Evolutionary conservation across 139 green algal genomes (phyloP).

Genomic region (Zygnema circumcarinatum): DNA sequence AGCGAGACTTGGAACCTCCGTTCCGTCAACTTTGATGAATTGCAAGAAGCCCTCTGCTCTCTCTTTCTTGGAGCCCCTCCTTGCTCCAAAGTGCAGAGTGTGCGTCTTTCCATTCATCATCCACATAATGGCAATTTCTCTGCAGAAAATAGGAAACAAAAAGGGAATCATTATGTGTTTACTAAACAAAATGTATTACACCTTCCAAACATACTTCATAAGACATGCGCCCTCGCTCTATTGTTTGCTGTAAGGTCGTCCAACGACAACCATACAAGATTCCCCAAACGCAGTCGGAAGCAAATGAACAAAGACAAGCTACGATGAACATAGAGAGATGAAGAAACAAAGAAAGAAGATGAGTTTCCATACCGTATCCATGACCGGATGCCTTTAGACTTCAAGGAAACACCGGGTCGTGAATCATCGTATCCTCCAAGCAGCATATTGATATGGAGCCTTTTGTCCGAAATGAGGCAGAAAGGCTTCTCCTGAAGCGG

Average conservation of each 20-base stretch:
- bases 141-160: neutral
- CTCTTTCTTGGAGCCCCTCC: neutral
- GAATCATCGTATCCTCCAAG: neutral
- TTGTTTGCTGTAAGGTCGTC: neutral
- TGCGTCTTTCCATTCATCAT: constrained; percentile 4
- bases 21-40: constrained; percentile 39
- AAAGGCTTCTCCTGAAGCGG: too few relatives aligned
- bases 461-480: too few relatives aligned
- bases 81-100: constrained; percentile 7
- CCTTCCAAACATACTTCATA: too few relatives aligned
- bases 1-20: constrained; percentile 9
- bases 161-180: neutral
- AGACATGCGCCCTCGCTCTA: too few relatives aligned
- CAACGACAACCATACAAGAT: neutral
- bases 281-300: neutral
- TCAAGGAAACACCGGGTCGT: neutral
- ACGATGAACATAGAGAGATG: neutral
- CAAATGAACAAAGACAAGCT: neutral
- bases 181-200: neutral
- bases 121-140: constrained; percentile 21
- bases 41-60: constrained; percentile 38
- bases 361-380: too few relatives aligned
- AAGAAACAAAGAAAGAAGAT: neutral
- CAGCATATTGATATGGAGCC: too few relatives aligned
- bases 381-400: too few relatives aligned